phyloP scores from a whole-genome alignment of 495 filamentous ascomycete species.

The Xylaria bambusicola region DNA sequence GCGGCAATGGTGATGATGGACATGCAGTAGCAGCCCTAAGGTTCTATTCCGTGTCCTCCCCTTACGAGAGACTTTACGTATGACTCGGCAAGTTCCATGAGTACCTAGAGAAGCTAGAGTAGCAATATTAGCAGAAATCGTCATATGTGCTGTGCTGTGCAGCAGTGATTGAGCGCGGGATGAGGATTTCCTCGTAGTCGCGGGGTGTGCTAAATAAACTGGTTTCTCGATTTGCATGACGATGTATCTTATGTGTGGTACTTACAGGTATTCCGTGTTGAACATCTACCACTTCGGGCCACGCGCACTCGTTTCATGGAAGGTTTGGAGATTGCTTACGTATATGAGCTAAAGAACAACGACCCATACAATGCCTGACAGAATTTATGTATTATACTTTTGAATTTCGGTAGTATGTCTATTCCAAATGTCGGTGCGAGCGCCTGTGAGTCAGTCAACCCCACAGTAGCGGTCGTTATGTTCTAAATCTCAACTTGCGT shows the following conservation, averaged over 20 bases:
- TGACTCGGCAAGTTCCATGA: no score
- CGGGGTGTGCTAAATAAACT: neutral
- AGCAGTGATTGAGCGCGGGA: constrained; percentile 4
- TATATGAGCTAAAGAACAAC: neutral
- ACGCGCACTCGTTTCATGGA: constrained; percentile 5
- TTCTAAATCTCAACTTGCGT: constrained; percentile 6
- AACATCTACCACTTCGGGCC: constrained; percentile 11
- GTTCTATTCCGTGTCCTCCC: no score
- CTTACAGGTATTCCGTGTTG: no score
- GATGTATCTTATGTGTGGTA: constrained; percentile 16
- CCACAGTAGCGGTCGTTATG: neutral
- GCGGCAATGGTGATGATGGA: no score
- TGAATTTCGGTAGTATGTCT: neutral
- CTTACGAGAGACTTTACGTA: no score
- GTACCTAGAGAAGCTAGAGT: neutral
- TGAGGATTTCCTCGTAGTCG: constrained; percentile 3
- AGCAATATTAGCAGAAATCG: neutral
- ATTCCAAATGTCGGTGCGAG: neutral
- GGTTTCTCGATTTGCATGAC: no score
- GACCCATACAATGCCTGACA: no score
- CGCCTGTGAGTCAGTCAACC: neutral
- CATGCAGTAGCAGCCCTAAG: no score
- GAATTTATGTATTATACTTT: constrained; percentile 10
- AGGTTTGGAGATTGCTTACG: neutral
- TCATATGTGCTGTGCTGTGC: no score